These are phyloP conservation scores for Neonectria neomacrospora DNA, from an alignment of 2,329 filamentous ascomycete species.

Conservation along the genomic window DNA sequence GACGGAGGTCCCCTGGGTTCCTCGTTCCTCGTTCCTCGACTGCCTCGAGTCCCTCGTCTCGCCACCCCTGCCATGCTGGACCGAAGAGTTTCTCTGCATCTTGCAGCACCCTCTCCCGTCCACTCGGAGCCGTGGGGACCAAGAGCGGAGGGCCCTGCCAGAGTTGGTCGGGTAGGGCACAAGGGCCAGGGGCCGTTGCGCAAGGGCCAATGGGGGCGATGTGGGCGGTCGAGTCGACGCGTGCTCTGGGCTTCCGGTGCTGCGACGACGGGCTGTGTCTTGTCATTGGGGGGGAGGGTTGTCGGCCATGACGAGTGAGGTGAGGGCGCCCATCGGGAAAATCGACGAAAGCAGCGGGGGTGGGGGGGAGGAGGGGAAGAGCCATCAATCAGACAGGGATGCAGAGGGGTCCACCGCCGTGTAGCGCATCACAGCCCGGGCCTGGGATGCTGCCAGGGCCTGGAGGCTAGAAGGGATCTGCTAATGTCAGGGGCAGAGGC, in stretches of 20 bases:
- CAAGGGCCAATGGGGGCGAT: constrained; percentile 40
- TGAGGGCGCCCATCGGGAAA: constrained; percentile 35
- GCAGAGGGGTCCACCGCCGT: constrained; percentile 34
- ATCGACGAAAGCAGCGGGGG: constrained; percentile 20
- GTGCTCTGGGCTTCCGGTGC: constrained; percentile 33
- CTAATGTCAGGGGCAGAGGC: constrained; percentile 40
- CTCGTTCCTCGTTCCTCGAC: not conserved
- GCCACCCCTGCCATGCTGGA: constrained; percentile 35
- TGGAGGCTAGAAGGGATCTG: constrained; percentile 21
- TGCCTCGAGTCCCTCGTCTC: constrained; percentile 20
- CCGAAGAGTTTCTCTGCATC: constrained; percentile 36
- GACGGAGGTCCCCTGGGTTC: constrained; percentile 22
- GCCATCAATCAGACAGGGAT: constrained; percentile 33
- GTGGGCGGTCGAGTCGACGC: constrained; percentile 32
- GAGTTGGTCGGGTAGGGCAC: constrained; percentile 32
- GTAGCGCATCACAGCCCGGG: constrained; percentile 19
- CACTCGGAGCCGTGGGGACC: constrained; percentile 36
- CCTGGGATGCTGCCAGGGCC: constrained; percentile 14
- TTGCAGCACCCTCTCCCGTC: constrained; percentile 40
- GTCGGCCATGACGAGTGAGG: constrained; percentile 41
- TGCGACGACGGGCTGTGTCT: constrained; percentile 30
- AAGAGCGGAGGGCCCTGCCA: constrained; percentile 28
- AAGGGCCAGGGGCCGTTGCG: constrained; percentile 34
- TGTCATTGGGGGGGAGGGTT: constrained; percentile 39
- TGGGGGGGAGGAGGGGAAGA: constrained; percentile 32